Evolutionary conservation across 2,329 filamentous ascomycete species (phyloP).

Genomic region (Trichoderma harzianum): DNA sequence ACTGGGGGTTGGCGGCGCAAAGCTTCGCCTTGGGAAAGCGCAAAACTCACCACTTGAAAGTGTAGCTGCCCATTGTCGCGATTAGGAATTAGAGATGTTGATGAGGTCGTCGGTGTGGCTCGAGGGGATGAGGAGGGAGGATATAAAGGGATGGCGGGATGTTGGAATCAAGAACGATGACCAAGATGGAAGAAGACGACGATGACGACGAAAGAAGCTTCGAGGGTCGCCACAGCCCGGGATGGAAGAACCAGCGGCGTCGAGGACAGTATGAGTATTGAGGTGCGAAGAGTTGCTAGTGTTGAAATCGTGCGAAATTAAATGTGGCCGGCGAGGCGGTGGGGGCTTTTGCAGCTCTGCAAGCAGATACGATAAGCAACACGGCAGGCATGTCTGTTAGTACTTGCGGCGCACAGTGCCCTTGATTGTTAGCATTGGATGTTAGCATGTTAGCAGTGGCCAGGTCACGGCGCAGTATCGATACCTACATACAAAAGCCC

Average conservation of each 20-base stretch:
- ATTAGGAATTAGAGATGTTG: constrained; percentile 20
- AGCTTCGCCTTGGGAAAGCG: constrained; percentile 18
- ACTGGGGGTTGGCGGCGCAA: constrained; percentile 7
- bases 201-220: constrained; percentile 11
- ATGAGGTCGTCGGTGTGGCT: constrained; percentile 1
- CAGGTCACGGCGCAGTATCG: not conserved
- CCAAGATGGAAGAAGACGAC: not conserved
- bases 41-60: constrained; percentile 64
- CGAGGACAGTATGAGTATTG: constrained; percentile 15
- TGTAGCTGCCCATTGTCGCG: constrained; percentile 60
- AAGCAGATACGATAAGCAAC: constrained; percentile 14
- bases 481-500: not conserved
- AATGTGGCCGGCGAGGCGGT: constrained; percentile 20
- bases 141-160: not conserved
- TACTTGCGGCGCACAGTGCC: not conserved
- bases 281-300: constrained; percentile 14
- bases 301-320: constrained; percentile 19
- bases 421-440: not conserved
- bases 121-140: not conserved
- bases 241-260: constrained; percentile 14
- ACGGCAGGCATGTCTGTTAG: not conserved
- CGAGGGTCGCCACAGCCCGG: not conserved
- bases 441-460: not conserved
- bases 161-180: not conserved
- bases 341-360: constrained; percentile 1